A percentile compares a stretch with the other conserved stretches of the same genome.
These are phyloP conservation scores for Rhytidhysteron rufulum DNA, from an alignment of 2,329 filamentous ascomycete species.

Conservation along the genomic window DNA sequence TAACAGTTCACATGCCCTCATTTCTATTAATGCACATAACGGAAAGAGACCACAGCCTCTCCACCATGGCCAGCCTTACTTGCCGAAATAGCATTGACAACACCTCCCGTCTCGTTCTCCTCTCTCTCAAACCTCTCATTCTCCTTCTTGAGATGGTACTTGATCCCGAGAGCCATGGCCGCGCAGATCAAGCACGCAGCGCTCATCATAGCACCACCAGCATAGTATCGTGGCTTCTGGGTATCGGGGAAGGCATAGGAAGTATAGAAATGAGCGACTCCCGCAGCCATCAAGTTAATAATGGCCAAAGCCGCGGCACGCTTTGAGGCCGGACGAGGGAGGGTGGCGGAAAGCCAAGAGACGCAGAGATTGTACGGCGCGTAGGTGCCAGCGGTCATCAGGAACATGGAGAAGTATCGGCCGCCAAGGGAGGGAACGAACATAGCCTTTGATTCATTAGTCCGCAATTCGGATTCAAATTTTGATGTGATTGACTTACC, in stretches of 20 bases:
- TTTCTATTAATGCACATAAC: slow-evolving; percentile 12
- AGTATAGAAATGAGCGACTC: slow-evolving; percentile 28
- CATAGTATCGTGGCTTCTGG: slow-evolving; percentile 7
- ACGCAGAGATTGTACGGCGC: too few relatives aligned
- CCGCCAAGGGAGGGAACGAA: slow-evolving; percentile 46
- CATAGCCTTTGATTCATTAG: slow-evolving; percentile 52
- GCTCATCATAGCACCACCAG: slow-evolving; percentile 9
- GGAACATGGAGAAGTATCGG: slow-evolving; percentile 51
- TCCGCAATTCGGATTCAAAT: slow-evolving; percentile 48
- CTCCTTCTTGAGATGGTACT: slow-evolving; percentile 9
- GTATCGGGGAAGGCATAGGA: slow-evolving; percentile 6
- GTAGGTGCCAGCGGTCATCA: slow-evolving; percentile 28
- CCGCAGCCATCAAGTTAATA: slow-evolving; percentile 22
- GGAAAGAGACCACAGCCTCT: slow-evolving; percentile 8
- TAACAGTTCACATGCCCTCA: too few relatives aligned
- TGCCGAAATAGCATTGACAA: slow-evolving; percentile 6
- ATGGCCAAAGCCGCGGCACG: slow-evolving; percentile 14
- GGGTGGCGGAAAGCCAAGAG: background rate
- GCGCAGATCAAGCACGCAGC: slow-evolving; percentile 8
- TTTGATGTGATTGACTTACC: slow-evolving; percentile 31
- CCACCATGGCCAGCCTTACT: slow-evolving; percentile 7
- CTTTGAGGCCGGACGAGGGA: background rate
- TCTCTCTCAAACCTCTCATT: slow-evolving; percentile 8
- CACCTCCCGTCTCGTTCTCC: slow-evolving; percentile 3
- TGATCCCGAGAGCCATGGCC: slow-evolving; percentile 7